Percentiles rank a stretch among this genome's conserved stretches.
phyloP scores from a whole-genome alignment of 768 basidiomycete genomes.

The Tricholoma hemisulphureum region DNA sequence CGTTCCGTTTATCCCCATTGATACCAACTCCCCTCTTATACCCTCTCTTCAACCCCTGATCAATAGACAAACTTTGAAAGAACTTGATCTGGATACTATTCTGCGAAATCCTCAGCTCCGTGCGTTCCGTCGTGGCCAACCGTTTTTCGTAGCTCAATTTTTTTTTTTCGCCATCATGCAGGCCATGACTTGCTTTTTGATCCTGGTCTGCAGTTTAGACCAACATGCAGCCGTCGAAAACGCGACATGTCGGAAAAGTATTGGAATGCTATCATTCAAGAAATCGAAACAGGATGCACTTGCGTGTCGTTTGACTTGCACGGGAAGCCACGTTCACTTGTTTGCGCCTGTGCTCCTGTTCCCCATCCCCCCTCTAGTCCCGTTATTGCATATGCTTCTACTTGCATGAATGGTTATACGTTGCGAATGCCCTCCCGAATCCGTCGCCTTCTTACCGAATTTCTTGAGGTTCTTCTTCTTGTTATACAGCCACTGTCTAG shows the following conservation, averaged over 20 bases:
- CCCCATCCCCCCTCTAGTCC: slow-evolving; percentile 41
- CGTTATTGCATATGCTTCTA: slow-evolving; percentile 43
- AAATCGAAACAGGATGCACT: slow-evolving; percentile 80
- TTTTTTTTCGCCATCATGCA: slow-evolving; percentile 24
- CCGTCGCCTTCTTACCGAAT: slow-evolving; percentile 65
- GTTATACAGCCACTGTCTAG: slow-evolving; percentile 81
- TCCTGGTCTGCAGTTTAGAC: slow-evolving; percentile 77
- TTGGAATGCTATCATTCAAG: slow-evolving; percentile 78
- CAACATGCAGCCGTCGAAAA: slow-evolving; percentile 73
- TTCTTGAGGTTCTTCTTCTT: slow-evolving; percentile 76
- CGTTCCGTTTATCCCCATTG: slow-evolving; percentile 38
- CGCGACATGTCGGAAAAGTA: slow-evolving; percentile 73
- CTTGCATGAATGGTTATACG: slow-evolving; percentile 45
- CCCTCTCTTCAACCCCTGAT: slow-evolving; percentile 74
- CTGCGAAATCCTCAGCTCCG: slow-evolving; percentile 89
- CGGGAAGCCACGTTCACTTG: slow-evolving; percentile 51
- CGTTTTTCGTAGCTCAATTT: slow-evolving; percentile 14
- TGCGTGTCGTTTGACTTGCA: slow-evolving; percentile 72
- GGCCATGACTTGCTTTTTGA: slow-evolving; percentile 92
- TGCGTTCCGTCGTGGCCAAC: slow-evolving; percentile 42
- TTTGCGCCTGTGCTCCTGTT: slow-evolving; percentile 54
- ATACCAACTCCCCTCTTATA: slow-evolving; percentile 52
- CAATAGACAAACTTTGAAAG: slow-evolving; percentile 78
- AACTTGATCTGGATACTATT: slow-evolving; percentile 83
- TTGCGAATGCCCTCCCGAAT: slow-evolving; percentile 73